Evolutionary conservation across 2,329 filamentous ascomycete species (phyloP).

Genomic region (Coniochaeta prunicola): DNA sequence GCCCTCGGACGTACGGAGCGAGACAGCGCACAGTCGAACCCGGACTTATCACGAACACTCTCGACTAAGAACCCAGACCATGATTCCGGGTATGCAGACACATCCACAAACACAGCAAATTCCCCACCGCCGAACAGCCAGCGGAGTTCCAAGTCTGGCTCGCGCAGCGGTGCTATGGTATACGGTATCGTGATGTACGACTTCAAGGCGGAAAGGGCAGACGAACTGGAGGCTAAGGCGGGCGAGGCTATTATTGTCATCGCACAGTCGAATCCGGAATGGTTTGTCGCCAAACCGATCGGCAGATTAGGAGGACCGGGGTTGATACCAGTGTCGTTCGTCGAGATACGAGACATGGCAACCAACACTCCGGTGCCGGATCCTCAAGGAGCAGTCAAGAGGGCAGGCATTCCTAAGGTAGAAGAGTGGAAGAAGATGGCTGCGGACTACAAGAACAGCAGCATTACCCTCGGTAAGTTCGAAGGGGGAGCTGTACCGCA

Average conservation of each 20-base stretch:
- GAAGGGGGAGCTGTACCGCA: conserved; percentile 45
- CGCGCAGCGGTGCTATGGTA: conserved; percentile 71
- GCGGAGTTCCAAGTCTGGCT: conserved; percentile 41
- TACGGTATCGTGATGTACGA: conserved; percentile 97
- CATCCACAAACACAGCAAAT: conserved; percentile 18
- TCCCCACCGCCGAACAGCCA: conserved; percentile 25
- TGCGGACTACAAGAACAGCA: conserved; percentile 98
- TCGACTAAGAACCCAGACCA: conserved; percentile 62
- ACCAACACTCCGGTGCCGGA: conserved; percentile 77
- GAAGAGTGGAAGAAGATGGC: conserved; percentile 99
- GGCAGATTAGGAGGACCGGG: conserved; percentile 91
- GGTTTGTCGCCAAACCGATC: conserved; percentile 99
- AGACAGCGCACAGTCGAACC: conserved; percentile 70
- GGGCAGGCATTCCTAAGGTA: conserved; percentile 85
- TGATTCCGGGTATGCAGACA: conserved; percentile 83
- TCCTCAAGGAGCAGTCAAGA: conserved; percentile 75
- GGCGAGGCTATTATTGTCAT: conserved; percentile 98
- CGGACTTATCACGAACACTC: conserved; percentile 36
- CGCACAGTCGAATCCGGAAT: conserved; percentile 95
- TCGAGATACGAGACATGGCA: conserved; percentile 92
- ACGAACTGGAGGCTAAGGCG: conserved; percentile 90
- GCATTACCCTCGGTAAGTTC: conserved; percentile 91
- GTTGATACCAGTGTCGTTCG: conserved; percentile 91
- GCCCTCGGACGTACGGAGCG: conserved; percentile 85
- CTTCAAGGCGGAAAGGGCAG: conserved; percentile 89